Conservation (phyloP, 805 yeast species). For the Scheffersomyces lignosus region DNA sequence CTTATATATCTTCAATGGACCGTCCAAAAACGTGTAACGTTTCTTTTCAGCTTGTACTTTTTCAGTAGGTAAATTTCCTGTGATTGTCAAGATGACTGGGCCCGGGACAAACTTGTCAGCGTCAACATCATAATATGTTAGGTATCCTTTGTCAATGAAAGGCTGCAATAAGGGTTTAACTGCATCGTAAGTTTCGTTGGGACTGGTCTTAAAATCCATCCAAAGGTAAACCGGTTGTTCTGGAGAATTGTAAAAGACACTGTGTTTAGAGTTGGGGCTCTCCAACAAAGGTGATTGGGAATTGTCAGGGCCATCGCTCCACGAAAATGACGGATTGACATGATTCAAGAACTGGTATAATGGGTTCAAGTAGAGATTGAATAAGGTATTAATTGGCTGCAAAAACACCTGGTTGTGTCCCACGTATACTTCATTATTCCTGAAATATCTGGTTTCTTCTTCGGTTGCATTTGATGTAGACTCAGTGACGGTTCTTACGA, state of each 20-base stretch:
- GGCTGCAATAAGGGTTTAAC: slow-evolving; percentile 47
- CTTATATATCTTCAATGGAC: slow-evolving; percentile 40
- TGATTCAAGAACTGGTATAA: slow-evolving; percentile 47
- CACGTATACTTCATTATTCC: slow-evolving; percentile 47
- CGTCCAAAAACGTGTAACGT: slow-evolving; percentile 53
- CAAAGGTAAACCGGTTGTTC: slow-evolving; percentile 57
- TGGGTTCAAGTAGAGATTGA: slow-evolving; percentile 53
- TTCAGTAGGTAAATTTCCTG: slow-evolving; percentile 62
- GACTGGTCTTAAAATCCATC: slow-evolving; percentile 63
- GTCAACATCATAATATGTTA: slow-evolving; percentile 48
- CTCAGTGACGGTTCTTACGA: slow-evolving; percentile 24
- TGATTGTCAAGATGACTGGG: slow-evolving; percentile 62
- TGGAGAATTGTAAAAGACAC: slow-evolving; percentile 44
- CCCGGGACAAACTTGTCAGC: slow-evolving; percentile 39
- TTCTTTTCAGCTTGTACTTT: slow-evolving; percentile 20
- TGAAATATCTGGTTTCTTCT: slow-evolving; percentile 26
- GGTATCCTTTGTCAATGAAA: slow-evolving; percentile 47
- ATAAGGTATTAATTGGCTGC: slow-evolving; percentile 45
- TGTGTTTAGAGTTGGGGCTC: slow-evolving; percentile 18
- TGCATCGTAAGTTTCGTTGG: slow-evolving; percentile 46
- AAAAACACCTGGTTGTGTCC: slow-evolving; percentile 60
- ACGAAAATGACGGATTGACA: slow-evolving; percentile 40
- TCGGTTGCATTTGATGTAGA: slow-evolving; percentile 18
- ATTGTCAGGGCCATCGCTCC: slow-evolving; percentile 2
- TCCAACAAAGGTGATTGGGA: slow-evolving; percentile 12